Evolutionary conservation across 768 basidiomycete genomes (phyloP).

Genomic region (Tremella mesenterica): DNA sequence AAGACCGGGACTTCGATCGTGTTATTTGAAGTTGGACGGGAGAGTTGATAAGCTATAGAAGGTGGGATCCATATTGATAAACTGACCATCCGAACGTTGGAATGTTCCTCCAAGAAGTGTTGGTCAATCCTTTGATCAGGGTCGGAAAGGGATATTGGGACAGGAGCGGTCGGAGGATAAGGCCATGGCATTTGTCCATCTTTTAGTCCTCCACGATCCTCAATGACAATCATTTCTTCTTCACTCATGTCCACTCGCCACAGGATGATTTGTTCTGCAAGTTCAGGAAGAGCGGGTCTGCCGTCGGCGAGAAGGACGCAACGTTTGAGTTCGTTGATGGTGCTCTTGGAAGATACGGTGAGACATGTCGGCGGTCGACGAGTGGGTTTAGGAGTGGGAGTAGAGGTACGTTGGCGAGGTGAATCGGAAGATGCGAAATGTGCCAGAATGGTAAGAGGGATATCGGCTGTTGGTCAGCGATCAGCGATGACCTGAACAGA

Average conservation of each 20-base stretch:
- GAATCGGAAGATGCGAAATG: constrained; percentile 20
- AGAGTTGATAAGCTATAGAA: constrained; percentile 1
- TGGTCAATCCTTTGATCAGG: constrained; percentile 14
- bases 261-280: constrained; percentile 21
- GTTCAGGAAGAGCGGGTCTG: constrained; percentile 4
- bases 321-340: constrained; percentile 30
- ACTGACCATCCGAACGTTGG: constrained; percentile 28
- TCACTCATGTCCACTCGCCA: constrained; percentile 42
- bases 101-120: constrained; percentile 26
- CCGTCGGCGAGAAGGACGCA: constrained; percentile 26
- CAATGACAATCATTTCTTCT: constrained; percentile 38
- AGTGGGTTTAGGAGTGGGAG: constrained; percentile 1
- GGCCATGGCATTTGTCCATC: constrained; percentile 43
- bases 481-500: not conserved
- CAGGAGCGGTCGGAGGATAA: constrained; percentile 38
- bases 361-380: constrained; percentile 21
- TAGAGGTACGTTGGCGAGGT: not conserved
- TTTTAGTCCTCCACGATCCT: constrained; percentile 34
- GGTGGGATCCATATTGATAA: constrained; percentile 38
- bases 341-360: constrained; percentile 19
- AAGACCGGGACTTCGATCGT: constrained; percentile 16
- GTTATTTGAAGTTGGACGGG: not conserved
- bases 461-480: not conserved
- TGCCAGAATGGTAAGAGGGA: constrained; percentile 21
- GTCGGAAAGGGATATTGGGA: constrained; percentile 23